phyloP scores from a whole-genome alignment of 2,329 filamentous ascomycete genomes.

The Neoarthrinium moseri region DNA sequence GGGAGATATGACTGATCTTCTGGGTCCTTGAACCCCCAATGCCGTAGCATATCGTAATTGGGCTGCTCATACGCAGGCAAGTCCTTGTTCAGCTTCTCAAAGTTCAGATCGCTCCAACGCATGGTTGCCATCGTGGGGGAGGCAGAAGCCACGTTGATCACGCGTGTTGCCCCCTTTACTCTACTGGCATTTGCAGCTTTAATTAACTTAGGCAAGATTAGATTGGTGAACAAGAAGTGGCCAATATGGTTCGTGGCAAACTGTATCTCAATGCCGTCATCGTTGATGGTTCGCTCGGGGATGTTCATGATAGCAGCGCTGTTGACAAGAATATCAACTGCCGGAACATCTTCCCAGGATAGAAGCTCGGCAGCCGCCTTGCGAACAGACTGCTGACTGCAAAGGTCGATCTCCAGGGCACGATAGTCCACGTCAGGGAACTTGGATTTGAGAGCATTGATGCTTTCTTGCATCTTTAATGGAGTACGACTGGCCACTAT shows the following conservation, averaged over 20 bases:
- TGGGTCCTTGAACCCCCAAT: conserved; percentile 21
- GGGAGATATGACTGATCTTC: conserved; percentile 27
- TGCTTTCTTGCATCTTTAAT: conserved; percentile 28
- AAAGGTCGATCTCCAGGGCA: conserved; percentile 36
- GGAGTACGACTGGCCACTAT: conserved; percentile 33
- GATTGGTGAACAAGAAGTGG: conserved; percentile 29
- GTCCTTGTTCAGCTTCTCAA: conserved; percentile 29
- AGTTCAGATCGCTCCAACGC: conserved; percentile 35
- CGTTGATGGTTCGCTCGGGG: conserved; percentile 26
- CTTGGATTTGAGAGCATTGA: conserved; percentile 24
- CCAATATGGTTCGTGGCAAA: conserved; percentile 32
- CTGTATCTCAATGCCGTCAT: conserved; percentile 31
- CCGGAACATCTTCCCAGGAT: conserved; percentile 20
- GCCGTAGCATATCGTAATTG: conserved; percentile 16
- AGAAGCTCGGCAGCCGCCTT: conserved; percentile 32
- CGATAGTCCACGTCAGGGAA: conserved; percentile 28
- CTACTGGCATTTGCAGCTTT: conserved; percentile 13
- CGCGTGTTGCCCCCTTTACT: conserved; percentile 14
- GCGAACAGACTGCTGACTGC: conserved; percentile 33
- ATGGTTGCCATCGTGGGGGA: conserved; percentile 15
- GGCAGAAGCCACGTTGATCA: conserved; percentile 19
- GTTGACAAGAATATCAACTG: conserved; percentile 24
- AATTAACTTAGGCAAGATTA: conserved; percentile 23
- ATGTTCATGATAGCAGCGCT: conserved; percentile 41
- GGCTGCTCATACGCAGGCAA: conserved; percentile 31